These are phyloP conservation scores for Calamus simplicifolius DNA, from an alignment of 176 grass and related monocot genomes.

Conservation along the genomic window DNA sequence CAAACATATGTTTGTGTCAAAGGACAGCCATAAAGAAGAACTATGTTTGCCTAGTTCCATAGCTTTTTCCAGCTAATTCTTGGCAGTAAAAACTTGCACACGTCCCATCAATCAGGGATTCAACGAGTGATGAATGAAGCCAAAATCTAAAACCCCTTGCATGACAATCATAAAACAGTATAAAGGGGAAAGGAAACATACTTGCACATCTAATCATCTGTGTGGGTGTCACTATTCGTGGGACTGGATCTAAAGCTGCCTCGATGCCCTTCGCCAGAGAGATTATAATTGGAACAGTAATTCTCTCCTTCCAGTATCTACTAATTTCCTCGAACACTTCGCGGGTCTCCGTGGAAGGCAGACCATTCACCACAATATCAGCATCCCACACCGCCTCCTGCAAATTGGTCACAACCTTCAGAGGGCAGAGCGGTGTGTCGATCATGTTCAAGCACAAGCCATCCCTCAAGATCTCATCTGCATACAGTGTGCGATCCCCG, in stretches of 20 bases:
- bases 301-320: conserved; percentile 95
- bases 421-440: conserved; percentile 76
- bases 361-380: conserved; percentile 84
- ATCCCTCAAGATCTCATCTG: conserved; percentile 84
- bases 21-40: too few relatives aligned
- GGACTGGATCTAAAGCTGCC: conserved; percentile 60
- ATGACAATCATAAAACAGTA: background rate
- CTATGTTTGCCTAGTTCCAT: too few relatives aligned
- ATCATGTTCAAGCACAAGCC: conserved; percentile 93
- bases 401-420: conserved; percentile 96
- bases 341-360: conserved; percentile 82
- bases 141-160: too few relatives aligned
- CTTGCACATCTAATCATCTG: conserved; percentile 91
- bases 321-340: conserved; percentile 95
- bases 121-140: too few relatives aligned
- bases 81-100: too few relatives aligned
- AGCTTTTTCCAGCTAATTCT: too few relatives aligned
- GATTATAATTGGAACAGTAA: conserved; percentile 75
- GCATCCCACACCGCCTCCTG: conserved; percentile 99
- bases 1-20: too few relatives aligned
- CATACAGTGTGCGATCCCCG: conserved; percentile 69
- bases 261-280: conserved; percentile 91
- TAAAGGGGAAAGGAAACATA: conserved; percentile 27
- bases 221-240: conserved; percentile 83
- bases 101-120: too few relatives aligned